phyloP scores from a whole-genome alignment of 495 filamentous ascomycete species.

The Talaromyces nanjingensis region DNA sequence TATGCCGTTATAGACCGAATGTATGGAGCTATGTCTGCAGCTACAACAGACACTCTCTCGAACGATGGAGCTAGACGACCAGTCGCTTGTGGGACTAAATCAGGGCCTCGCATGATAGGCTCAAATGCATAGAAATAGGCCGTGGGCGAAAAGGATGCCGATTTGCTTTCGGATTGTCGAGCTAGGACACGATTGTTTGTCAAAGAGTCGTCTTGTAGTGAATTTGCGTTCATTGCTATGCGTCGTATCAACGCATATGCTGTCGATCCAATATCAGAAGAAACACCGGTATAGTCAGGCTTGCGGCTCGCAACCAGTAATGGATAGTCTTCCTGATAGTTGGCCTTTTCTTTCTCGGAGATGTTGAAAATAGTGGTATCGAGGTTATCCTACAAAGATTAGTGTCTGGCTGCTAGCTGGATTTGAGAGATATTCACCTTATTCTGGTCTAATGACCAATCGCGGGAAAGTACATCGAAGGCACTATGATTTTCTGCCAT shows the following conservation, averaged over 20 bases:
- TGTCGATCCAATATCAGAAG: slow-evolving; percentile 27
- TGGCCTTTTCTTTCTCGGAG: slow-evolving; percentile 49
- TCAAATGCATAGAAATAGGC: slow-evolving; percentile 28
- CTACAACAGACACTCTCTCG: slow-evolving; percentile 57
- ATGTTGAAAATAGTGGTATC: slow-evolving; percentile 58
- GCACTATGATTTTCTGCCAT: slow-evolving; percentile 30
- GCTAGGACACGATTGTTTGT: slow-evolving; percentile 22
- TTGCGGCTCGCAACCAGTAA: slow-evolving; percentile 48
- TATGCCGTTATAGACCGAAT: slow-evolving; percentile 71
- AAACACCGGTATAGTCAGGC: slow-evolving; percentile 34
- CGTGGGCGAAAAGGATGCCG: slow-evolving; percentile 10
- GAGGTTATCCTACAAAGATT: slow-evolving; percentile 36
- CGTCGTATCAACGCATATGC: slow-evolving; percentile 26
- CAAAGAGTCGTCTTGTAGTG: slow-evolving; percentile 16
- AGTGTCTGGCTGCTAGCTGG: slow-evolving; percentile 14
- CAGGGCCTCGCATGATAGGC: slow-evolving; percentile 27
- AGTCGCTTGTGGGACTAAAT: slow-evolving; percentile 18
- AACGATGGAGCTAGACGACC: slow-evolving; percentile 53
- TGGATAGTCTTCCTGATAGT: slow-evolving; percentile 56
- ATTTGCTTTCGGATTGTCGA: slow-evolving; percentile 14
- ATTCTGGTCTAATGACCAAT: slow-evolving; percentile 21
- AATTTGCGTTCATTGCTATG: slow-evolving; percentile 24
- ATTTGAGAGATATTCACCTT: slow-evolving; percentile 20
- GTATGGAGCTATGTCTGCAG: slow-evolving; percentile 76
- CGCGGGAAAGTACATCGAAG: slow-evolving; percentile 29